Evolutionary conservation across 192 early-diverging fungal species (phyloP).

Genomic region (Podila epicladia): DNA sequence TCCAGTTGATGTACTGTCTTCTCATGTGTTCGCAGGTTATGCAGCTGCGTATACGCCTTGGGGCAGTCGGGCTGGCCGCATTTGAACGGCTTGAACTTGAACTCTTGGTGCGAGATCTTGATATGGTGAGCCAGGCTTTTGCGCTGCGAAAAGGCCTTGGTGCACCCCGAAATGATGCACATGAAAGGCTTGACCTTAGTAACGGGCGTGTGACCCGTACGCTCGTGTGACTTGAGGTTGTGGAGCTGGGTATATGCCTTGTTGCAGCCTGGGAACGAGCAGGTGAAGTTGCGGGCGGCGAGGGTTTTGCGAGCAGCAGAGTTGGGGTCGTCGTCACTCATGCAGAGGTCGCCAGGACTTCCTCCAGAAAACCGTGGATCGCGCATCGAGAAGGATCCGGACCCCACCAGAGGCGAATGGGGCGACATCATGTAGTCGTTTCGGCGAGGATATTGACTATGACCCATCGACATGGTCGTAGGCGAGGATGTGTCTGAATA

Average conservation of each 20-base stretch:
- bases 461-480: not conserved
- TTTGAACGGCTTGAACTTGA: constrained; percentile 61
- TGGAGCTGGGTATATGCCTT: constrained; percentile 54
- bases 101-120: constrained; percentile 45
- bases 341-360: not conserved
- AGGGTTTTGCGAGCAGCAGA: not conserved
- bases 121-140: constrained; percentile 82
- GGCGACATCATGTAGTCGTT: not conserved
- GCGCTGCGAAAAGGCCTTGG: constrained; percentile 75
- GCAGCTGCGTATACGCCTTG: constrained; percentile 83
- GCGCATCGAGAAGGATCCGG: no score
- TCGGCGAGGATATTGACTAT: not conserved
- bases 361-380: not conserved
- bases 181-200: constrained; percentile 66
- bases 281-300: constrained; percentile 55
- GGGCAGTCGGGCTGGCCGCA: constrained; percentile 72
- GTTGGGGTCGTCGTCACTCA: not conserved
- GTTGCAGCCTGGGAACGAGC: constrained; percentile 49
- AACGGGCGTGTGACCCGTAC: constrained; percentile 70
- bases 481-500: constrained; percentile 7
- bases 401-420: not conserved
- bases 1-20: constrained; percentile 58
- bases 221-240: constrained; percentile 57
- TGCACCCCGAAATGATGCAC: constrained; percentile 71
- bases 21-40: constrained; percentile 83